These are phyloP conservation scores for Fraxinus sp. DNA, from an alignment of 305 asterid species.

Conservation along the genomic window DNA sequence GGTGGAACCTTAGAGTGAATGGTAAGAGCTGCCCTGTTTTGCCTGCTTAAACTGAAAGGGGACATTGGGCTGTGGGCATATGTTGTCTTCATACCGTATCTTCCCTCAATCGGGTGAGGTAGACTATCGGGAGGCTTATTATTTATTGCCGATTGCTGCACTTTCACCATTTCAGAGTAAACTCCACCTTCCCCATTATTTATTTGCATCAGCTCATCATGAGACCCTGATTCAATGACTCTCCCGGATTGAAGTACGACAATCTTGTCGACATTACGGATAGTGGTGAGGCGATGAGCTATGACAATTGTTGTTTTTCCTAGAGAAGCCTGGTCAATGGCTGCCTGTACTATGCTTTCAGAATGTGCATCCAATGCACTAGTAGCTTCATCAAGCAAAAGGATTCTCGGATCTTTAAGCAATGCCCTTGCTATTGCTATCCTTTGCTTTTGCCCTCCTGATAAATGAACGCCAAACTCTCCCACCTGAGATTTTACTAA, in stretches of 20 bases:
- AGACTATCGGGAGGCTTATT: background rate
- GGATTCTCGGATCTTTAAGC: constrained; percentile 55
- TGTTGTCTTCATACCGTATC: constrained; percentile 14
- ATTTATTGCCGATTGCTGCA: constrained; percentile 30
- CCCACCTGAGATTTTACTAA: constrained; percentile 49
- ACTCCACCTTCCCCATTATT: constrained; percentile 40
- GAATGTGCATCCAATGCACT: constrained; percentile 65
- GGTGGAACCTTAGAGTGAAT: constrained; percentile 43
- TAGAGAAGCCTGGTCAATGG: constrained; percentile 48
- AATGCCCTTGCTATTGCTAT: constrained; percentile 71
- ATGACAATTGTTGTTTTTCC: constrained; percentile 55
- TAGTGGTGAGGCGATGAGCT: constrained; percentile 64
- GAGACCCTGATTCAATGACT: constrained; percentile 53
- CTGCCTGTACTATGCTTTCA: constrained; percentile 60
- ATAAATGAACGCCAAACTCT: constrained; percentile 56
- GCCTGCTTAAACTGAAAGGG: constrained; percentile 27
- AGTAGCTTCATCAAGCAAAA: constrained; percentile 71
- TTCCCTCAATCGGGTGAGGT: constrained; percentile 6
- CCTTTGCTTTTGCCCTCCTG: constrained; percentile 72
- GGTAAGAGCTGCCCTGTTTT: constrained; percentile 39
- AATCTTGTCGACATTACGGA: constrained; percentile 45
- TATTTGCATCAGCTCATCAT: constrained; percentile 45
- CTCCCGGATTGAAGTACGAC: constrained; percentile 55
- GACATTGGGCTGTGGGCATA: constrained; percentile 26
- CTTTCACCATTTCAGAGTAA: constrained; percentile 41